These are phyloP conservation scores for Phytophthora pinifolia DNA, from an alignment of 352 stramenopile genomes.

Conservation along the genomic window DNA sequence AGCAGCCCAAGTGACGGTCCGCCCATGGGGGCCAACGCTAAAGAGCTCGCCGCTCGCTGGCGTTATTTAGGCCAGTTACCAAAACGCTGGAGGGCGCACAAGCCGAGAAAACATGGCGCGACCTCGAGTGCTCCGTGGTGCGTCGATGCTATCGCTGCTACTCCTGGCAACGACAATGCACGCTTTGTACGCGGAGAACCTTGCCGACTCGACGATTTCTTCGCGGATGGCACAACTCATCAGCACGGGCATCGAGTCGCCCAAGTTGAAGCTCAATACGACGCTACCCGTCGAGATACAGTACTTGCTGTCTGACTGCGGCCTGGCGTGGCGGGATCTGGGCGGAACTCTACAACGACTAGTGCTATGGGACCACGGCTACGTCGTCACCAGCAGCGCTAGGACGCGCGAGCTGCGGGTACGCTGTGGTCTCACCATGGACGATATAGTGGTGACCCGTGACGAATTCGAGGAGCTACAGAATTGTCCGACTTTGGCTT, in stretches of 20 bases:
- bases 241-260: slow-evolving; percentile 29
- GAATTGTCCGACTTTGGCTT: slow-evolving; percentile 29
- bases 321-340: slow-evolving; percentile 38
- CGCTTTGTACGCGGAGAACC: slow-evolving; percentile 11
- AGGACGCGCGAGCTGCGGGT: slow-evolving; percentile 29
- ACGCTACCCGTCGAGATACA: slow-evolving; percentile 36
- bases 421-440: slow-evolving; percentile 45
- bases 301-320: slow-evolving; percentile 20
- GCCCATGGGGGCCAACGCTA: slow-evolving; percentile 3
- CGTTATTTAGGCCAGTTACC: slow-evolving; percentile 23
- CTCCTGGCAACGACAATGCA: slow-evolving; percentile 4
- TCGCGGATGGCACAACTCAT: slow-evolving; percentile 32
- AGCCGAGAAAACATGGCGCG: slow-evolving; percentile 17
- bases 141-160: slow-evolving; percentile 3
- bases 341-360: slow-evolving; percentile 51
- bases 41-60: background rate
- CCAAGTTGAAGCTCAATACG: slow-evolving; percentile 26
- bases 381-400: slow-evolving; percentile 32
- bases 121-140: background rate
- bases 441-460: slow-evolving; percentile 36
- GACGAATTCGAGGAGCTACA: slow-evolving; percentile 30
- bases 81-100: slow-evolving; percentile 17
- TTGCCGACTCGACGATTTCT: slow-evolving; percentile 26
- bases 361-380: slow-evolving; percentile 58
- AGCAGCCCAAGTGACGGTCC: slow-evolving; percentile 16